Evolutionary conservation across 192 early-diverging fungal species (phyloP).

Genomic region (Coemansia aciculifera): DNA sequence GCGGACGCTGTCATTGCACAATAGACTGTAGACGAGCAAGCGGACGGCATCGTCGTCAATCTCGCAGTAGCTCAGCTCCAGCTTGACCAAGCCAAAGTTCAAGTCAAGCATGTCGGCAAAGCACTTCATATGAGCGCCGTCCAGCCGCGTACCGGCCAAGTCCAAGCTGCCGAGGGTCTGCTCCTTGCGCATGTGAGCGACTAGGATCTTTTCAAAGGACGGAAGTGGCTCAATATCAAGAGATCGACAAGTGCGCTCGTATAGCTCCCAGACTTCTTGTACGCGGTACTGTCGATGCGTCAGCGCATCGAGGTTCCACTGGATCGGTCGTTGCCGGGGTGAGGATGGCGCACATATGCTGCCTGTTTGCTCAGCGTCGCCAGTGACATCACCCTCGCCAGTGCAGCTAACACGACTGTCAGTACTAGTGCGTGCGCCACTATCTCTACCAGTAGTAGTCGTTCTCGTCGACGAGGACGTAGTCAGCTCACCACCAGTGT

Average conservation of each 20-base stretch:
- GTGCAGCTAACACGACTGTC: background rate
- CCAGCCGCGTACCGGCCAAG: constrained; percentile 57
- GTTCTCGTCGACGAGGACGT: background rate
- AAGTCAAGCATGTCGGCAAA: constrained; percentile 75
- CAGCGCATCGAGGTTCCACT: constrained; percentile 50
- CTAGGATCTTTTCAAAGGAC: constrained; percentile 34
- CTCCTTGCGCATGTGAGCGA: constrained; percentile 38
- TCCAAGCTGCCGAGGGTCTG: constrained; percentile 41
- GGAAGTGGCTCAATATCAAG: constrained; percentile 38
- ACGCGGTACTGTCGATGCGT: constrained; percentile 40
- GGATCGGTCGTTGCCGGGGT: constrained; percentile 22
- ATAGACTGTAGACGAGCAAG: constrained; percentile 68
- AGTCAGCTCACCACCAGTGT: background rate
- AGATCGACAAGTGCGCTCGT: constrained; percentile 40
- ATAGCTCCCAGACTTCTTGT: constrained; percentile 48
- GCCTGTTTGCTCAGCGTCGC: background rate
- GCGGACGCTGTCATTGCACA: constrained; percentile 66
- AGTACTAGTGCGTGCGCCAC: background rate
- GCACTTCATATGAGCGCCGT: constrained; percentile 61
- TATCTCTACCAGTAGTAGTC: background rate
- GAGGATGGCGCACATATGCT: background rate
- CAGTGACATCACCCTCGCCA: background rate
- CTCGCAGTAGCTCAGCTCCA: constrained; percentile 68
- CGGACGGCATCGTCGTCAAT: constrained; percentile 75
- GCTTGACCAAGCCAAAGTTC: constrained; percentile 69